These are phyloP conservation scores for Sugiyamaella qingdaonensis DNA, from an alignment of 805 yeast genomes.

Conservation along the genomic window DNA sequence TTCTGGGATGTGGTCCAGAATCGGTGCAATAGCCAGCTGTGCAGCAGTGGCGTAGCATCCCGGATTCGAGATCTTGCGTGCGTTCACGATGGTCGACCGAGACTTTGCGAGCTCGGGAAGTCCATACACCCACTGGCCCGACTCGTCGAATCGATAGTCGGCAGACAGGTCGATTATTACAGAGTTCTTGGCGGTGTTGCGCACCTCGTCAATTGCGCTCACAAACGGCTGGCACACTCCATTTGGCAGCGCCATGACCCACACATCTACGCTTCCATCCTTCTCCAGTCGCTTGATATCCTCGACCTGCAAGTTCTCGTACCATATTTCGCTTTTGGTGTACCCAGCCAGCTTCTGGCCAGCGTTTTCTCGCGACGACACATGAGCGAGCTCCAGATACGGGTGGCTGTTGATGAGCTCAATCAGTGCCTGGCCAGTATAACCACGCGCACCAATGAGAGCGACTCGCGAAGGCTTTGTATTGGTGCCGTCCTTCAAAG, in stretches of 20 bases:
- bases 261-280: conserved; percentile 76
- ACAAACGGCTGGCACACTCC: conserved; percentile 76
- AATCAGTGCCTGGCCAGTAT: conserved; percentile 91
- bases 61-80: conserved; percentile 88
- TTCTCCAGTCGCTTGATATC: conserved; percentile 78
- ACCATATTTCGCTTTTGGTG: conserved; percentile 71
- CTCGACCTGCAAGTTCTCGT: conserved; percentile 82
- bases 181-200: conserved; percentile 54
- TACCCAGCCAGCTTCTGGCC: conserved; percentile 88
- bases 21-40: conserved; percentile 86
- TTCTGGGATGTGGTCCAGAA: conserved; percentile 51
- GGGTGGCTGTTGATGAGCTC: conserved; percentile 85
- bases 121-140: conserved; percentile 90
- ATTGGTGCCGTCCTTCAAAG: conserved; percentile 60
- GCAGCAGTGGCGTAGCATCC: conserved; percentile 99
- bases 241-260: conserved; percentile 99
- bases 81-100: conserved; percentile 60
- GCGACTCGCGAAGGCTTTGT: conserved; percentile 70
- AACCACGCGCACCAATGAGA: conserved; percentile 97
- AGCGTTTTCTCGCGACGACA: conserved; percentile 88
- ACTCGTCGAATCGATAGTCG: conserved; percentile 88
- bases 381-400: conserved; percentile 80
- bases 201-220: conserved; percentile 35
- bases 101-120: conserved; percentile 78
- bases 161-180: conserved; percentile 91